These are phyloP conservation scores for Boletus insuetus DNA, from an alignment of 768 basidiomycete species.

Conservation along the genomic window DNA sequence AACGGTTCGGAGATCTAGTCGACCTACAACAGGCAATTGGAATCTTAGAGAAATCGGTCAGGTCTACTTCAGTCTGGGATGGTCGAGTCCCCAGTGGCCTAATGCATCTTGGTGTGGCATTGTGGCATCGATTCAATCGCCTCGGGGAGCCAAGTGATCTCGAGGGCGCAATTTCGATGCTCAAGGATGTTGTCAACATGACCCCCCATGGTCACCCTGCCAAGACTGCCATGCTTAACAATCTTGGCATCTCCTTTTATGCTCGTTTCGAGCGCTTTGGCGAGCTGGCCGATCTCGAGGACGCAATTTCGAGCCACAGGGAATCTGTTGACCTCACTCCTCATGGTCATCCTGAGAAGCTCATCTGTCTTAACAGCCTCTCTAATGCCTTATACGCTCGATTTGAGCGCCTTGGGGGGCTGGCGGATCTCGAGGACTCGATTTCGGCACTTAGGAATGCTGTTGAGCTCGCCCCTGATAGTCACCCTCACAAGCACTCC, in stretches of 20 bases:
- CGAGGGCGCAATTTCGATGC: neutral
- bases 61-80: neutral
- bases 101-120: neutral
- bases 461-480: no score
- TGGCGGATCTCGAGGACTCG: no score
- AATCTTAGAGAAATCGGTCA: neutral
- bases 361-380: no score
- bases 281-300: no score
- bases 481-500: no score
- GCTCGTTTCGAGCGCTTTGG: neutral
- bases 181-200: neutral
- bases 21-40: neutral
- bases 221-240: neutral
- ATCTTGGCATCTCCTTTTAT: neutral
- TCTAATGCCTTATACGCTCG: no score
- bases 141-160: neutral
- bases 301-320: no score
- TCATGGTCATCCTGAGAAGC: no score
- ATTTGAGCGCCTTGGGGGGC: no score
- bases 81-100: neutral
- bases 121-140: neutral
- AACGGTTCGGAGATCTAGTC: neutral
- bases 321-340: no score
- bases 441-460: no score
- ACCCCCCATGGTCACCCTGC: neutral